Base-by-base conservation (phyloP, 2,329 filamentous ascomycete species). In the Botryotinia narcissicola region DNA sequence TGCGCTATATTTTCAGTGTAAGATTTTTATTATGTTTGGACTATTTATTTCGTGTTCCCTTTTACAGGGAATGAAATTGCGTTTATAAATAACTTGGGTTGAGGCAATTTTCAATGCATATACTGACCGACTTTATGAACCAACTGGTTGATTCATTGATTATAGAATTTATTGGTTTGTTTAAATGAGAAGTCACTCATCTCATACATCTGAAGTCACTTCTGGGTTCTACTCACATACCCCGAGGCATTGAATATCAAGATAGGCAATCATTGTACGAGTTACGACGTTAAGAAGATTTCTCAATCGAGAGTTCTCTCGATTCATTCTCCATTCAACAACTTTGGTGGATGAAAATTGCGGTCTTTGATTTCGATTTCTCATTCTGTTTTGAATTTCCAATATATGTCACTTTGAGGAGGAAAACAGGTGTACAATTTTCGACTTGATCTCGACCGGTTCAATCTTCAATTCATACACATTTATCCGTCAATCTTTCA, bases 121-220 rank as follows among this genome's bases (percentile, higher is more conserved):
- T 54, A 67, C 46, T 54, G 64, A 67, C 64, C 64, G 46, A 67
- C 64, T 67, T 67, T 67, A 40, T 67, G 37, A 40, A 37, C 10
- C 29, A n/a, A 18, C 12, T 18, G 20, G n/a, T 25, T 22, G 46
- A 9, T 48, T 44, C 22, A 16, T 66, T 64, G 20, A 20, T 51
- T 67, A 40, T 37, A 16, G 37, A 10, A 20, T 14, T n/a, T n/a
- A 22, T 18, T 62, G 22, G 40, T 61, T 22, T 37, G 32, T 37
- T 25, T 12, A 25, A 12, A 40, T 61, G 35, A 25, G 59, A 40
- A 10, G 59, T 61, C 14, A n/a, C 22, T 61, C 14, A 1, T 61
- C 25, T 37, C 5, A 40, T 40, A 8, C 9, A 40, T 40, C 22
- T 40, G 35, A 37, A 4, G 14, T 61, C 22, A 61, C 6, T 25